Evolutionary conservation across 495 filamentous ascomycete species (phyloP).

Genomic region (Acidiella bohemica): DNA sequence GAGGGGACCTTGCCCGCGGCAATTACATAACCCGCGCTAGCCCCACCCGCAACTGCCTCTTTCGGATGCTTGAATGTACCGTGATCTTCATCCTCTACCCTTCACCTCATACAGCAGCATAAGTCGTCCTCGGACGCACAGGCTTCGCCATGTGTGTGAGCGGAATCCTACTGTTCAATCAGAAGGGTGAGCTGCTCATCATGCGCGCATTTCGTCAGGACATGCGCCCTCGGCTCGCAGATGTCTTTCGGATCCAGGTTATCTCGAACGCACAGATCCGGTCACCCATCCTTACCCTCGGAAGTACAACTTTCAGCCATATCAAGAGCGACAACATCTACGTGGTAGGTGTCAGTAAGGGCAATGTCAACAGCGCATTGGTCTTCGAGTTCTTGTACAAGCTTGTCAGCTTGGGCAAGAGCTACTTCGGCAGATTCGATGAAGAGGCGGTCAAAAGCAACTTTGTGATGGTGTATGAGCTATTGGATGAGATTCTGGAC

Average conservation of each 20-base stretch:
- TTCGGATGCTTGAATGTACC: no score
- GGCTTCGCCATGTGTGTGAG: conserved; percentile 61
- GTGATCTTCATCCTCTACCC: no score
- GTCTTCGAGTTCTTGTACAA: conserved; percentile 98
- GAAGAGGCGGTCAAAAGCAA: conserved; percentile 99
- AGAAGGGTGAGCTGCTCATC: conserved; percentile 99
- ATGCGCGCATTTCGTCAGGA: conserved; percentile 97
- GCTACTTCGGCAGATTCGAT: conserved; percentile 98
- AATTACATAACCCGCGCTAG: no score
- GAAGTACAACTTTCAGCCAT: conserved; percentile 97
- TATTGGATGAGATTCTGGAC: conserved; percentile 96
- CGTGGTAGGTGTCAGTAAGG: conserved; percentile 92
- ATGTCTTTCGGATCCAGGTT: conserved; percentile 99
- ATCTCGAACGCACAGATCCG: conserved; percentile 97
- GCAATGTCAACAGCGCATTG: conserved; percentile 97
- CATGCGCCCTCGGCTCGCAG: conserved; percentile 88
- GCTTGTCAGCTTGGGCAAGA: conserved; percentile 75
- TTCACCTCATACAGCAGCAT: no score
- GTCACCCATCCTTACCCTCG: conserved; percentile 92
- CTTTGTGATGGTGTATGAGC: conserved; percentile 96
- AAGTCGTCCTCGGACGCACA: conserved; percentile 5
- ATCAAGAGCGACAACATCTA: conserved; percentile 99
- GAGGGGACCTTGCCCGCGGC: no score
- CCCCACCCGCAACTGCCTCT: no score
- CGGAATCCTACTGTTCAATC: conserved; percentile 93